Conservation (phyloP, 495 filamentous ascomycete species). For the Copromyces sp. region DNA sequence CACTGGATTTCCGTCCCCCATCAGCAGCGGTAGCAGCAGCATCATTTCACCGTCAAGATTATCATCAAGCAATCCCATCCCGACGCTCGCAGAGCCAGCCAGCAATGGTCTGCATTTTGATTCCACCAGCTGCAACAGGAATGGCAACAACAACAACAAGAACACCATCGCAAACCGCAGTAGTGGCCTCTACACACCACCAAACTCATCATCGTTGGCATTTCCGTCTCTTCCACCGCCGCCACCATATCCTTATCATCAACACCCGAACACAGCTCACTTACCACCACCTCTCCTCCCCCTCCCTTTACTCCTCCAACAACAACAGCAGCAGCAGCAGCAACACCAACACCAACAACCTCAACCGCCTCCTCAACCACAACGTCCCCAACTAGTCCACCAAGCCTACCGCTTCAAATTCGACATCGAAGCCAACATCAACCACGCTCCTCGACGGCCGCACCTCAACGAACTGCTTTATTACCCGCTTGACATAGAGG, state of each 20-base stretch:
- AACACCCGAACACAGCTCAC: background rate
- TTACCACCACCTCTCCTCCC: background rate
- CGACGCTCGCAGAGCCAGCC: background rate
- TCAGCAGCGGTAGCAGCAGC: background rate
- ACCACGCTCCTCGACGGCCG: slow-evolving; percentile 32
- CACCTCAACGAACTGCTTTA: slow-evolving; percentile 33
- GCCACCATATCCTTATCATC: background rate
- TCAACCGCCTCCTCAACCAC: background rate
- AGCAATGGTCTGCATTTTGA: background rate
- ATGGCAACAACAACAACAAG: background rate
- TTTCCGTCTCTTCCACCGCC: background rate
- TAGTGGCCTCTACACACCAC: background rate
- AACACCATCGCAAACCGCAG: background rate
- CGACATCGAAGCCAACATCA: slow-evolving; percentile 39
- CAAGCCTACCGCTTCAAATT: slow-evolving; percentile 42
- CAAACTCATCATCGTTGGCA: background rate
- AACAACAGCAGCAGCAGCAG: background rate
- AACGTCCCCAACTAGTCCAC: slow-evolving; percentile 24
- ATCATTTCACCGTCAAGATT: background rate
- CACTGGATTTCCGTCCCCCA: slow-evolving; percentile 6
- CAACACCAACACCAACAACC: slow-evolving; percentile 3
- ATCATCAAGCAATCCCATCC: background rate
- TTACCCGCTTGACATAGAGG: slow-evolving; percentile 29
- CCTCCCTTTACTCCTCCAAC: background rate
- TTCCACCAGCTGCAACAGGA: background rate